These are phyloP conservation scores for Sequoia sempervirens DNA, from an alignment of 75 land plant species.

Conservation along the genomic window DNA sequence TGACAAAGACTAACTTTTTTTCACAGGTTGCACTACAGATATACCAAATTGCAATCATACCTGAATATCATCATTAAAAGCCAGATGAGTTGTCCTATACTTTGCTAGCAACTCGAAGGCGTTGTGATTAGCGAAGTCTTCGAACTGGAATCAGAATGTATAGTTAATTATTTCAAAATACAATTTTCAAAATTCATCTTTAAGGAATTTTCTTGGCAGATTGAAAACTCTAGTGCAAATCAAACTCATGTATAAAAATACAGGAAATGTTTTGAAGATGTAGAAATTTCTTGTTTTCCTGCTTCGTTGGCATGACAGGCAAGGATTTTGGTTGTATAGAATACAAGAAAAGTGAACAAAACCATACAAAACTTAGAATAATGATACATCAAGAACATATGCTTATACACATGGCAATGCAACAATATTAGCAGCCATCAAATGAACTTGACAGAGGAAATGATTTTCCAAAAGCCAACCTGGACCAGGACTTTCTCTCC, in stretches of 20 bases:
- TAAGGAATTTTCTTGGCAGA: neutral
- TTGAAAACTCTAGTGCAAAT: neutral
- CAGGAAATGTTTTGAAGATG: neutral
- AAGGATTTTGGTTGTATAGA: neutral
- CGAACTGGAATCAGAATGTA: conserved; percentile 27
- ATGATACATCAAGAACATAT: neutral
- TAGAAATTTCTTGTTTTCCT: neutral
- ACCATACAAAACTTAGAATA: neutral
- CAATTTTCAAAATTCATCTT: neutral
- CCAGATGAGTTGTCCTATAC: conserved; percentile 46
- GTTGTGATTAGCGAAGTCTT: too few relatives aligned
- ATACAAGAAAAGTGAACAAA: neutral
- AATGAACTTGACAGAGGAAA: neutral
- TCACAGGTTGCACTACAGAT: neutral
- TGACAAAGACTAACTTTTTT: neutral
- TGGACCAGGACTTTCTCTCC: conserved; percentile 87
- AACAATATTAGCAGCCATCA: neutral
- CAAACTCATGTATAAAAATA: neutral
- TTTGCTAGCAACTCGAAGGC: too few relatives aligned
- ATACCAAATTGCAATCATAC: conserved; percentile 12
- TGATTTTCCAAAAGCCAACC: conserved; percentile 19
- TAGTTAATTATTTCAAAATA: neutral
- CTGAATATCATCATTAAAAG: conserved; percentile 93
- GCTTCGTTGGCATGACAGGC: neutral
- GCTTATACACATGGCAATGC: neutral